These are phyloP conservation scores for Trichosanthes truncata DNA, from an alignment of 306 rosid genomes.

Conservation along the genomic window DNA sequence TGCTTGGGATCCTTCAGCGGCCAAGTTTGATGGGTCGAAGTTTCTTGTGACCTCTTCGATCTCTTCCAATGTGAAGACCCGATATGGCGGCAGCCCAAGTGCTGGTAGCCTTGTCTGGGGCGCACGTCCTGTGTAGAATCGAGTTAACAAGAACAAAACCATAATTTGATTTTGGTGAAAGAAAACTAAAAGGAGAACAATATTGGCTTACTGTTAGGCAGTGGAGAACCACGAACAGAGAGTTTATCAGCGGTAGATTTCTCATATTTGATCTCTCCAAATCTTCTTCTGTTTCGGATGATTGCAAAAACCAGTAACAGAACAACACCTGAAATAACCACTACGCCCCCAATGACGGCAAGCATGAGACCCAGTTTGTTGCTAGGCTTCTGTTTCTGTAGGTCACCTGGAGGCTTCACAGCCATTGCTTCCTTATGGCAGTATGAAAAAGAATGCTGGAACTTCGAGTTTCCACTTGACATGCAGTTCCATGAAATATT, in stretches of 20 bases:
- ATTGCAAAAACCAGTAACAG: conserved; percentile 33
- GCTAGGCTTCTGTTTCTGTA: conserved; percentile 22
- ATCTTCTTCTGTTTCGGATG: conserved; percentile 27
- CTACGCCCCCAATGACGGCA: conserved; percentile 45
- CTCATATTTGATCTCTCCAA: conserved; percentile 8
- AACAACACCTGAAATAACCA: conserved; percentile 30
- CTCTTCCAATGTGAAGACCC: conserved; percentile 59
- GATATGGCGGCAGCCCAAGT: conserved; percentile 55
- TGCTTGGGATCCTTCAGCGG: conserved; percentile 50
- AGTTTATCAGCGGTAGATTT: conserved; percentile 33
- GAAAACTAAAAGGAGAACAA: background rate
- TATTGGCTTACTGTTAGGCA: conserved; percentile 28
- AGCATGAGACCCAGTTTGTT: conserved; percentile 31
- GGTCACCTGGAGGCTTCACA: conserved; percentile 37
- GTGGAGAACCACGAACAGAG: conserved; percentile 21
- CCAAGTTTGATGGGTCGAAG: conserved; percentile 47
- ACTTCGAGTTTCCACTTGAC: conserved; percentile 23
- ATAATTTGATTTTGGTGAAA: background rate
- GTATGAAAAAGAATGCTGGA: conserved; percentile 37
- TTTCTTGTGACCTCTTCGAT: conserved; percentile 71
- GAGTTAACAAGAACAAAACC: background rate
- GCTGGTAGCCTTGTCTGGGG: conserved; percentile 38
- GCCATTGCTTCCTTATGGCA: conserved; percentile 57
- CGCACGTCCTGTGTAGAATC: conserved; percentile 31
- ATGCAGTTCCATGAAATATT: conserved; percentile 65